Evolutionary conservation across 352 stramenopile species (phyloP).

Genomic region (Pythium utonaiense): DNA sequence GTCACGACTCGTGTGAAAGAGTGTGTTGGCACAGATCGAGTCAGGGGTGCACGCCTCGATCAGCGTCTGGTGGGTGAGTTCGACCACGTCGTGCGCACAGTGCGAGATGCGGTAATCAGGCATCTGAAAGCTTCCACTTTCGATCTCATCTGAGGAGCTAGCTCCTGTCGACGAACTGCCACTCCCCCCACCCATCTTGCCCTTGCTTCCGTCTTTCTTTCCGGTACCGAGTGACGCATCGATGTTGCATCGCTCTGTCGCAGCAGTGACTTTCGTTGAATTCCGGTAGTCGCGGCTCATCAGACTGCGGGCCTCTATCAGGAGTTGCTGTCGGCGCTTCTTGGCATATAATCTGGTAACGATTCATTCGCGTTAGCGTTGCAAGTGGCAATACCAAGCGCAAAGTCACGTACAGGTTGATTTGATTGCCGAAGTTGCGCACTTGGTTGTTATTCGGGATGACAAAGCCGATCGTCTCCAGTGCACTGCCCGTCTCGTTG

Average conservation of each 20-base stretch:
- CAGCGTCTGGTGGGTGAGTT: conserved; percentile 60
- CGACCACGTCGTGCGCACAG: conserved; percentile 57
- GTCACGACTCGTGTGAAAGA: conserved; percentile 82
- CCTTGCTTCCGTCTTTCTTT: conserved; percentile 35
- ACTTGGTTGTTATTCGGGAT: conserved; percentile 54
- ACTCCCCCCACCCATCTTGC: conserved; percentile 9
- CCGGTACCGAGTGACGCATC: conserved; percentile 29
- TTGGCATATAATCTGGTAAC: conserved; percentile 71
- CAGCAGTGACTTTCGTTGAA: conserved; percentile 48
- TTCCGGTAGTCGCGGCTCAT: conserved; percentile 62
- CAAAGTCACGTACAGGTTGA: conserved; percentile 49
- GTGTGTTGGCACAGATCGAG: conserved; percentile 37
- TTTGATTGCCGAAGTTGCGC: conserved; percentile 48
- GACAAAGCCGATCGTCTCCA: conserved; percentile 45
- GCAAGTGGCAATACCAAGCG: too few species aligned
- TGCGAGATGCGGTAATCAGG: conserved; percentile 59
- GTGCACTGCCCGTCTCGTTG: conserved; percentile 40
- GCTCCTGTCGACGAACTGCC: neutral
- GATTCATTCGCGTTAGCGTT: too few species aligned
- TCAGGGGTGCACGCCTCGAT: conserved; percentile 52
- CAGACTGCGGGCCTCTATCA: conserved; percentile 44
- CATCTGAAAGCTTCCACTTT: conserved; percentile 57
- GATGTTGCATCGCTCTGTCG: conserved; percentile 55
- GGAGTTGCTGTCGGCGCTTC: conserved; percentile 58
- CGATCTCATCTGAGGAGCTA: conserved; percentile 23